phyloP scores from a whole-genome alignment of 1,139 yeast genomes.

The Trichomonascaceae sp. region DNA sequence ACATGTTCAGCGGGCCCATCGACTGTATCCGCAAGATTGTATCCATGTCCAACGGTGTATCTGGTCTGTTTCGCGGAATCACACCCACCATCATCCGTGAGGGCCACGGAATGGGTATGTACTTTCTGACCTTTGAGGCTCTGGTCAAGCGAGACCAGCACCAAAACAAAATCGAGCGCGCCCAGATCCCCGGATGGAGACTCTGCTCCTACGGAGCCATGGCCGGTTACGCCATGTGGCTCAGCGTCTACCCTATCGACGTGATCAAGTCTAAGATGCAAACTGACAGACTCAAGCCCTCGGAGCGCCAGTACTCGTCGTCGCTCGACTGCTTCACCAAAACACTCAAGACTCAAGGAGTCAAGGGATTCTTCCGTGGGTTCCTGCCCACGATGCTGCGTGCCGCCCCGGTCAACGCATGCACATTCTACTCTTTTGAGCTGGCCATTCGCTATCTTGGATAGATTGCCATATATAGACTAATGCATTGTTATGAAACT shows the following conservation, averaged over 20 bases:
- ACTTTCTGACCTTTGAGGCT: conserved; percentile 82
- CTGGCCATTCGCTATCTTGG: conserved; percentile 39
- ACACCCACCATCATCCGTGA: conserved; percentile 74
- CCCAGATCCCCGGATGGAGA: conserved; percentile 73
- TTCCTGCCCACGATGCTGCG: conserved; percentile 81
- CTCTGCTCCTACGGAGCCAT: conserved; percentile 72
- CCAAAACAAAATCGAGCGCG: conserved; percentile 34
- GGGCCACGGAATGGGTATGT: conserved; percentile 76
- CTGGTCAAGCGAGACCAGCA: conserved; percentile 52
- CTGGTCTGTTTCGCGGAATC: conserved; percentile 64
- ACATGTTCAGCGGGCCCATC: conserved; percentile 58
- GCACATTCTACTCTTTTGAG: conserved; percentile 88
- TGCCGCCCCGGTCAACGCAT: conserved; percentile 96
- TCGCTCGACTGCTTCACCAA: conserved; percentile 43
- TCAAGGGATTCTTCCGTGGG: conserved; percentile 74
- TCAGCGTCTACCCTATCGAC: conserved; percentile 69
- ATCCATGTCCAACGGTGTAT: conserved; percentile 35
- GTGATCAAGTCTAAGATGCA: conserved; percentile 77
- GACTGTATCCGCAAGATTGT: conserved; percentile 59
- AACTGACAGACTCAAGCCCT: conserved; percentile 55
- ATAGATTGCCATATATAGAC: conserved; percentile 4
- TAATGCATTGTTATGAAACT: not conserved
- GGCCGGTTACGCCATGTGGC: conserved; percentile 82
- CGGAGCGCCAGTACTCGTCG: conserved; percentile 32
- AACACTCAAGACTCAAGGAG: conserved; percentile 44